Evolutionary conservation across 1,139 yeast genomes (phyloP).

Genomic region (Debaryomyces psychrophilus): DNA sequence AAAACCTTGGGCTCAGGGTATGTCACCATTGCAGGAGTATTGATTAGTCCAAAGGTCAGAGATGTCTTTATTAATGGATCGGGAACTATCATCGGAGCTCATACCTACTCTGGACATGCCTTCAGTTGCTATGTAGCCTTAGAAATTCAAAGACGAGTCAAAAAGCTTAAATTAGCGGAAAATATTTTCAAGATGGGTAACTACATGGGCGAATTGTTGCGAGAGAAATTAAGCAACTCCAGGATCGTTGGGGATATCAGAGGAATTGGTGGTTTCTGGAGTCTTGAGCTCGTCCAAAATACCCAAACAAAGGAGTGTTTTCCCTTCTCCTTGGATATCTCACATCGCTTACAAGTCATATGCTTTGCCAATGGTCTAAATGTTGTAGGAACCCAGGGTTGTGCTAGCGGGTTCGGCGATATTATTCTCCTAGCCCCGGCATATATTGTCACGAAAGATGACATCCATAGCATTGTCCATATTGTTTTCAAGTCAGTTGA

Average conservation of each 20-base stretch:
- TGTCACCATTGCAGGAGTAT: slow-evolving; percentile 62
- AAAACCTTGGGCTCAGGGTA: slow-evolving; percentile 68
- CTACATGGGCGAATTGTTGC: slow-evolving; percentile 47
- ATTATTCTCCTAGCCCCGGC: slow-evolving; percentile 56
- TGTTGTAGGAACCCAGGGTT: slow-evolving; percentile 49
- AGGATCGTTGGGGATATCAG: slow-evolving; percentile 59
- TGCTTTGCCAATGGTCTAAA: slow-evolving; percentile 47
- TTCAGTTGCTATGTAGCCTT: slow-evolving; percentile 64
- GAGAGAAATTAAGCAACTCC: slow-evolving; percentile 29
- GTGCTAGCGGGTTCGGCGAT: slow-evolving; percentile 50
- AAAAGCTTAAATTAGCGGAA: slow-evolving; percentile 44
- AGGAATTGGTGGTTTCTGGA: slow-evolving; percentile 66
- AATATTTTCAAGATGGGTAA: slow-evolving; percentile 55
- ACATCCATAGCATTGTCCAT: slow-evolving; percentile 46
- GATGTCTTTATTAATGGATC: slow-evolving; percentile 48
- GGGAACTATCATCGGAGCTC: slow-evolving; percentile 52
- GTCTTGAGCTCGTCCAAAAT: slow-evolving; percentile 58
- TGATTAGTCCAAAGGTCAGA: slow-evolving; percentile 54
- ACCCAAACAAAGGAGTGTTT: slow-evolving; percentile 52
- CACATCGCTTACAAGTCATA: slow-evolving; percentile 34
- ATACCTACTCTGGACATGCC: slow-evolving; percentile 64
- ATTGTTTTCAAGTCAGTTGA: slow-evolving; percentile 24
- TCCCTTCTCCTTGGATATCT: slow-evolving; percentile 34
- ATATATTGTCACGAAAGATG: slow-evolving; percentile 47
- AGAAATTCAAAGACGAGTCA: slow-evolving; percentile 56